Evolutionary conservation across 805 yeast genomes (phyloP).

Genomic region (Candida golubevii): DNA sequence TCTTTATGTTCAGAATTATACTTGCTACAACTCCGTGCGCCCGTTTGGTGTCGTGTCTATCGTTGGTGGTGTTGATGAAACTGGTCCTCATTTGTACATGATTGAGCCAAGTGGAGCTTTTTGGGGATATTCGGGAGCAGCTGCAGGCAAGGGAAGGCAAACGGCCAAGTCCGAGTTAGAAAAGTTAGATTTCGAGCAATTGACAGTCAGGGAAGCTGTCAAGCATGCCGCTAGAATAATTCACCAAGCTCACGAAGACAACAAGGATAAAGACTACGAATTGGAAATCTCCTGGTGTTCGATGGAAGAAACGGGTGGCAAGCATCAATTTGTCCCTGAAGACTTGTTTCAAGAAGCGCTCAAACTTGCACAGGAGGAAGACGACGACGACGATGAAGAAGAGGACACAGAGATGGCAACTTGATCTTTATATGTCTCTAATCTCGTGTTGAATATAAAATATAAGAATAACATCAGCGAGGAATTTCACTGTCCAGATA

Average conservation of each 20-base stretch:
- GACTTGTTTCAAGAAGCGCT: slow-evolving; percentile 80
- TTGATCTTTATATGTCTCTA: not conserved
- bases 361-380: slow-evolving; percentile 76
- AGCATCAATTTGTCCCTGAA: slow-evolving; percentile 76
- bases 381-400: slow-evolving; percentile 70
- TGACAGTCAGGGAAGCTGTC: slow-evolving; percentile 77
- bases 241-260: slow-evolving; percentile 93
- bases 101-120: slow-evolving; percentile 94
- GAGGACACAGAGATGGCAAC: slow-evolving; percentile 35
- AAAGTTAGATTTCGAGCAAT: slow-evolving; percentile 68
- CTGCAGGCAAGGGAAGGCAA: slow-evolving; percentile 98
- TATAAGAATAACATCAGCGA: not conserved
- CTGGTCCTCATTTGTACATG: slow-evolving; percentile 93
- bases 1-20: slow-evolving; percentile 88
- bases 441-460: not conserved
- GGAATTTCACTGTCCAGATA: no score
- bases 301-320: slow-evolving; percentile 67
- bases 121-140: slow-evolving; percentile 98
- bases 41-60: slow-evolving; percentile 95
- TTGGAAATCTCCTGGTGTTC: slow-evolving; percentile 91
- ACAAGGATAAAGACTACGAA: slow-evolving; percentile 95
- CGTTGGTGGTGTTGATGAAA: slow-evolving; percentile 87
- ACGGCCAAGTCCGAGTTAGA: slow-evolving; percentile 96
- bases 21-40: slow-evolving; percentile 93
- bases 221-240: slow-evolving; percentile 92